Base-by-base conservation (phyloP, 2,329 filamentous ascomycete species). In the Tolypocladium inflatum region DNA sequence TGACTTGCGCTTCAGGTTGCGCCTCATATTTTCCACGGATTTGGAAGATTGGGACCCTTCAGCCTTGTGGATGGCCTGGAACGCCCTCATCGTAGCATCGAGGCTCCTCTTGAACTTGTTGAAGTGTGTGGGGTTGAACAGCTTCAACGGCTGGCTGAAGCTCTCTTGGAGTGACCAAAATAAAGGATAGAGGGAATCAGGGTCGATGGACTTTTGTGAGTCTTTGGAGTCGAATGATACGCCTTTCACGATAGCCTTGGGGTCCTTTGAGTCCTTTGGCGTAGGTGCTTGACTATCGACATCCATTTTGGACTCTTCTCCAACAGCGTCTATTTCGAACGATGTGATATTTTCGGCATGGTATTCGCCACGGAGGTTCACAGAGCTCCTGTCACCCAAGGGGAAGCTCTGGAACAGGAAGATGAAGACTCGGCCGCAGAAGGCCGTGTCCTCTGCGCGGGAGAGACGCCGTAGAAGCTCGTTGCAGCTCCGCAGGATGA, bases 371-470 rank as follows among this genome's bases (percentile, higher is more conserved):
- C 94, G 85, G 43, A 97, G 80, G 68, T 99, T 99, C 55, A 99
- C 94, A 0, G 94, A 97, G 70, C 94, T 97, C 70, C 93, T 94
- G 73, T 99, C 95, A 38, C 93, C 93, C 0, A 99, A 79, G 1
- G 94, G 94, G 67, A 99, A 97, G 71, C 91, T 96, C 71, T 99
- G 94, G 73, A 97, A 99, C 69, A 99, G 84, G 73, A 97, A 99
- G 63, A 99, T 97, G 73, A 97, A 97, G 33, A 99, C 94, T 43
- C 94, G 84, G 19, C 94, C 94, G 68, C 94, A 99, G 70, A 99
- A 99, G 0, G 95, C 91, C 0, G 94, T 95, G 72, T 99, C 94
- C 71, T 97, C 92, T 4, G 94, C 93, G 58, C 94, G 85, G n/a
- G 94, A 97, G 2, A 99, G 80, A 52, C 94, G 84, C 41, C 93